A percentile compares a stretch with the other conserved stretches of the same genome.
These are phyloP conservation scores for Coffea eugenioides DNA, from an alignment of 257 asterid genomes.

Conservation along the genomic window DNA sequence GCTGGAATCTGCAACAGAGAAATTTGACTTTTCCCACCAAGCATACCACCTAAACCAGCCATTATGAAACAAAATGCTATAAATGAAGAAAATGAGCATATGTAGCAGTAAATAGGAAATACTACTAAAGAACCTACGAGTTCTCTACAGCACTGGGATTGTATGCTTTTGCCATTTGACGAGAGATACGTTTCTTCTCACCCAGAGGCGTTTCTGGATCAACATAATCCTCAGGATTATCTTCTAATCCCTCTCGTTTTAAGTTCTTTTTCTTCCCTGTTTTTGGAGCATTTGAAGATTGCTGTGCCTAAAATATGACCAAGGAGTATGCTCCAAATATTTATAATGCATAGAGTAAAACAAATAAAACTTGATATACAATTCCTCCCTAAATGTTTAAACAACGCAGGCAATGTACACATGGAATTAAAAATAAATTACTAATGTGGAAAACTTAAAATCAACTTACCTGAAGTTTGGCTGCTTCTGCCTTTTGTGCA, in stretches of 20 bases:
- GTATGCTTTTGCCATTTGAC: slow-evolving; percentile 82
- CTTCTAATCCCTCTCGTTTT: slow-evolving; percentile 66
- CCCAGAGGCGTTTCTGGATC: slow-evolving; percentile 84
- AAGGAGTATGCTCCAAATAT: slow-evolving; percentile 1
- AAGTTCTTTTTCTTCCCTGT: slow-evolving; percentile 67
- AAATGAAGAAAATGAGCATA: neutral
- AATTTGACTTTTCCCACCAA: slow-evolving; percentile 93
- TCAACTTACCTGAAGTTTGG: slow-evolving; percentile 54
- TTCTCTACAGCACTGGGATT: slow-evolving; percentile 79
- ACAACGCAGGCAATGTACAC: neutral
- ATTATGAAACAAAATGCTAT: slow-evolving; percentile 7
- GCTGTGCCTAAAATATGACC: slow-evolving; percentile 53
- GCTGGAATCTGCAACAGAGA: slow-evolving; percentile 75
- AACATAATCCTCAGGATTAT: slow-evolving; percentile 65
- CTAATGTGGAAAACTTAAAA: neutral
- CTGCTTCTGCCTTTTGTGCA: slow-evolving; percentile 83
- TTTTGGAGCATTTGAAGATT: slow-evolving; percentile 50
- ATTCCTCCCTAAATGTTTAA: neutral
- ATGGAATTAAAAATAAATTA: neutral
- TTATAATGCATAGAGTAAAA: neutral
- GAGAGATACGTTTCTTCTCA: slow-evolving; percentile 72
- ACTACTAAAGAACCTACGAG: slow-evolving; percentile 45
- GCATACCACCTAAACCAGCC: slow-evolving; percentile 74
- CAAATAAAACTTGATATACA: slow-evolving; percentile 1
- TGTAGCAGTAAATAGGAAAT: neutral